Evolutionary conservation across 352 stramenopile species (phyloP).

Genomic region (Elongisporangium undulatum): DNA sequence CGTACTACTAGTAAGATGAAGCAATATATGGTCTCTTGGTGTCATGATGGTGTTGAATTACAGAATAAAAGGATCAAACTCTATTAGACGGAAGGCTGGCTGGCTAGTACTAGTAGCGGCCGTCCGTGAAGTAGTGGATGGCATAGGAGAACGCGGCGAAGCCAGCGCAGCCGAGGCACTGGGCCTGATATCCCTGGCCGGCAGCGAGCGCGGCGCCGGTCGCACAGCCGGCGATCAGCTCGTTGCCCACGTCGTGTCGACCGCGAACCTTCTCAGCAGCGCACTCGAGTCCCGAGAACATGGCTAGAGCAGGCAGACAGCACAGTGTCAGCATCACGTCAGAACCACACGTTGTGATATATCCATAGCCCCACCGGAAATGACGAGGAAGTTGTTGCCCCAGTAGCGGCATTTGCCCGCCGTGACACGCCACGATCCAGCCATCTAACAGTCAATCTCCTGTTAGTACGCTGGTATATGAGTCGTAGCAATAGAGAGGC

Average conservation of each 20-base stretch:
- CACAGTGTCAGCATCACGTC: neutral
- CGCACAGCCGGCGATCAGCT: constrained; percentile 92
- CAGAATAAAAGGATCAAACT: neutral
- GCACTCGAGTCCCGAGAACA: constrained; percentile 95
- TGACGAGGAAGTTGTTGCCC: constrained; percentile 86
- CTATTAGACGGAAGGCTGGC: neutral
- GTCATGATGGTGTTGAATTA: too few species aligned
- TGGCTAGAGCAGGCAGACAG: constrained; percentile 34
- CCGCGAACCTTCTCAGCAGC: constrained; percentile 91
- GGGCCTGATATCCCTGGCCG: constrained; percentile 90
- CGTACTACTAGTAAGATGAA: neutral
- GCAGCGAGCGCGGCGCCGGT: constrained; percentile 93
- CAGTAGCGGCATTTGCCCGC: constrained; percentile 78
- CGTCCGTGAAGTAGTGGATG: constrained; percentile 87
- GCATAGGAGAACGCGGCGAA: constrained; percentile 91
- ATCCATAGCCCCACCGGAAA: constrained; percentile 44
- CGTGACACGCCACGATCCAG: constrained; percentile 61
- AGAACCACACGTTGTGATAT: neutral
- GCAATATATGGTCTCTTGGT: too few species aligned
- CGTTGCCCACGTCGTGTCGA: constrained; percentile 95
- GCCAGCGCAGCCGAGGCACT: constrained; percentile 91
- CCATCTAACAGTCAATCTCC: constrained; percentile 28
- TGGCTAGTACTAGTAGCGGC: constrained; percentile 43
- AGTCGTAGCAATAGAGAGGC: neutral
- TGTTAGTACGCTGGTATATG: constrained; percentile 1